Percentiles rank a stretch among this genome's conserved stretches.
Conservation (phyloP, 2,329 filamentous ascomycete species). For the Sclerotinia subarctica region DNA sequence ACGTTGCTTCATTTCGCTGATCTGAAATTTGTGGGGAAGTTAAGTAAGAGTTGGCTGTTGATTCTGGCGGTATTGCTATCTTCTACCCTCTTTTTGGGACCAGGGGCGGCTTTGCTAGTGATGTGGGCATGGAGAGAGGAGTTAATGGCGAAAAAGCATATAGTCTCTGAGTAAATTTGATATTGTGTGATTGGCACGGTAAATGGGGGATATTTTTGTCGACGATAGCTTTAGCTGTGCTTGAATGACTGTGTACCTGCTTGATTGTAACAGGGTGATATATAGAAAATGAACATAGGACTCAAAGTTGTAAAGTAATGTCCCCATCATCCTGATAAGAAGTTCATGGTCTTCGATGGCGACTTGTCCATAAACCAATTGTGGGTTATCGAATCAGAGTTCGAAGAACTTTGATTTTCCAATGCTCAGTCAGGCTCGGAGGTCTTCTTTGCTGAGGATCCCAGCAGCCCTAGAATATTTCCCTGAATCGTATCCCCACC, state of each 20-base stretch:
- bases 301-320: neutral
- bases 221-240: neutral
- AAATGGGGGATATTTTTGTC: neutral
- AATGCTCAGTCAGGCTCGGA: neutral
- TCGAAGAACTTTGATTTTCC: neutral
- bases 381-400: neutral
- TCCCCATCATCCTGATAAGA: neutral
- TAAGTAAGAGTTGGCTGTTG: conserved; percentile 22
- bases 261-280: neutral
- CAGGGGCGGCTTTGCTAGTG: conserved; percentile 35
- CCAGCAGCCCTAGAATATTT: neutral
- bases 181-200: no score
- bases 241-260: neutral
- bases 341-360: neutral
- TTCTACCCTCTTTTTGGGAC: conserved; percentile 32
- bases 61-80: conserved; percentile 28
- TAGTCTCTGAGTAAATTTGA: neutral
- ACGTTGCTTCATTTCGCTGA: conserved; percentile 38
- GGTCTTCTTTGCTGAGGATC: neutral
- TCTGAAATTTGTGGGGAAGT: conserved; percentile 38
- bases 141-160: conserved; percentile 31
- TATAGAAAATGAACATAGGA: neutral
- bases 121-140: conserved; percentile 41
- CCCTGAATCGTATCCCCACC: neutral
- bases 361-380: neutral